Percentiles rank a stretch among this genome's conserved stretches.
These are phyloP conservation scores for Pseudogymnoascus sp. DNA, from an alignment of 2,329 filamentous ascomycete genomes.

Conservation along the genomic window DNA sequence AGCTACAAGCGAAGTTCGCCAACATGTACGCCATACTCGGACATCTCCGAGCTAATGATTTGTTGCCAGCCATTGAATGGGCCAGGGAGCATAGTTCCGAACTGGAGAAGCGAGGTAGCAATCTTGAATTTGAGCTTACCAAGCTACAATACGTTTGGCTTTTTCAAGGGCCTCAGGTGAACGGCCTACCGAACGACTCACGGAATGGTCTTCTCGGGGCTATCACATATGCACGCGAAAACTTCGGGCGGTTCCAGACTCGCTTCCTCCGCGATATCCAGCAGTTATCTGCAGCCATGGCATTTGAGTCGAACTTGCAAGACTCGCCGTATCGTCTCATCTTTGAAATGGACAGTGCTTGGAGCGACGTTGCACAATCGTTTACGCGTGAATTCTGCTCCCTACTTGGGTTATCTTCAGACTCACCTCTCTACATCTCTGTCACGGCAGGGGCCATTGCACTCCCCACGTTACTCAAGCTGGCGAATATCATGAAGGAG, in stretches of 20 bases:
- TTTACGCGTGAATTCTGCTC: slow-evolving; percentile 96
- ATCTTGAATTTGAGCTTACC: slow-evolving; percentile 89
- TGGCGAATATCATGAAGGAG: slow-evolving; percentile 77
- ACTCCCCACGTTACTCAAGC: slow-evolving; percentile 79
- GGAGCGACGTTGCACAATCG: slow-evolving; percentile 74
- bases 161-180: slow-evolving; percentile 56
- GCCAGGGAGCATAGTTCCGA: slow-evolving; percentile 61
- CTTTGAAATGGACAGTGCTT: slow-evolving; percentile 69
- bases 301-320: slow-evolving; percentile 66
- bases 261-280: slow-evolving; percentile 75
- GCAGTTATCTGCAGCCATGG: slow-evolving; percentile 72
- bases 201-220: slow-evolving; percentile 56
- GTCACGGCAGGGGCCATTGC: slow-evolving; percentile 89
- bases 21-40: slow-evolving; percentile 88
- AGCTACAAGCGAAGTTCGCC: slow-evolving; percentile 73
- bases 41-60: slow-evolving; percentile 65
- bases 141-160: slow-evolving; percentile 86
- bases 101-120: slow-evolving; percentile 77
- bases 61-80: slow-evolving; percentile 82
- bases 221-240: slow-evolving; percentile 64
- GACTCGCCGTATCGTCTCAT: slow-evolving; percentile 71
- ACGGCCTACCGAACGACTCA: slow-evolving; percentile 47
- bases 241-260: slow-evolving; percentile 67
- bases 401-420: slow-evolving; percentile 77
- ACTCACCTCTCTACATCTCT: slow-evolving; percentile 87